phyloP scores from a whole-genome alignment of 2,329 filamentous ascomycete genomes.

The Mycosphaerella sp. region DNA sequence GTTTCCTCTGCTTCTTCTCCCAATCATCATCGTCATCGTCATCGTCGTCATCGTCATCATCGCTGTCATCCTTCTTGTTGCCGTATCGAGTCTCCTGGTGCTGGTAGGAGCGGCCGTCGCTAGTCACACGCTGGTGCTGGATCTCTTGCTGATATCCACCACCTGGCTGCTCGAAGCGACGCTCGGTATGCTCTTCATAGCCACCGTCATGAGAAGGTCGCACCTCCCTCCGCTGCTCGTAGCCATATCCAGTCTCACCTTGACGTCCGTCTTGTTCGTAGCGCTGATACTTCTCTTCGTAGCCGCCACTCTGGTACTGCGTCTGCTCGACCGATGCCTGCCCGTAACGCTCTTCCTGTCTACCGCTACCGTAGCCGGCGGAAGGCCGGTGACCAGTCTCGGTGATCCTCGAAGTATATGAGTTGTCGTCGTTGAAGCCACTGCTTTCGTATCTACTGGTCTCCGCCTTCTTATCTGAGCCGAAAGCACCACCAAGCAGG shows the following conservation, averaged over 20 bases:
- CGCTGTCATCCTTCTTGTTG: slow-evolving; percentile 30
- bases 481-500: slow-evolving; percentile 58
- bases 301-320: slow-evolving; percentile 51
- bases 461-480: slow-evolving; percentile 44
- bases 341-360: slow-evolving; percentile 44
- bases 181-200: slow-evolving; percentile 55
- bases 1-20: slow-evolving; percentile 40
- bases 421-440: slow-evolving; percentile 54
- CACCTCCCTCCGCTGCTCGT: slow-evolving; percentile 53
- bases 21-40: slow-evolving; percentile 33
- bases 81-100: slow-evolving; percentile 24
- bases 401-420: slow-evolving; percentile 54
- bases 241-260: slow-evolving; percentile 46
- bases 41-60: slow-evolving; percentile 29
- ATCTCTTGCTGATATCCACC: slow-evolving; percentile 38
- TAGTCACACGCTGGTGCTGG: slow-evolving; percentile 26
- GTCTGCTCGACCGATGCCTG: slow-evolving; percentile 57
- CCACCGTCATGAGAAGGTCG: slow-evolving; percentile 48
- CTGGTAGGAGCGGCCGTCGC: slow-evolving; percentile 25
- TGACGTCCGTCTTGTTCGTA: slow-evolving; percentile 50
- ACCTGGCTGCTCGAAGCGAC: slow-evolving; percentile 43
- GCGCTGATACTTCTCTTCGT: slow-evolving; percentile 54
- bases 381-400: slow-evolving; percentile 51
- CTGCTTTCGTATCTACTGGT: slow-evolving; percentile 47
- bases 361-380: slow-evolving; percentile 16